phyloP scores from a whole-genome alignment of 2,329 filamentous ascomycete genomes.

The Hymenoscyphus repandus region DNA sequence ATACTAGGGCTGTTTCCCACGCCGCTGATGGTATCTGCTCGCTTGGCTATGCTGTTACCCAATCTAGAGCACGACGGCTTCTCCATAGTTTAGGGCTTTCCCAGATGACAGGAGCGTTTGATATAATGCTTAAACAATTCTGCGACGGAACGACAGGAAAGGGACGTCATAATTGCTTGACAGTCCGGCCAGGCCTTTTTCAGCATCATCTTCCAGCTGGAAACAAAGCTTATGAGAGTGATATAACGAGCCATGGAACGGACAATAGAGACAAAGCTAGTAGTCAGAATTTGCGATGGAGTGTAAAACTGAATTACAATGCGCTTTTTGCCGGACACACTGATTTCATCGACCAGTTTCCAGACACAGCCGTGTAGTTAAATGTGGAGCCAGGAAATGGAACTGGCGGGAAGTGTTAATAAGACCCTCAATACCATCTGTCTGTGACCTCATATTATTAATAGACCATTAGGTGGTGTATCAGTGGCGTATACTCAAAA shows the following conservation, averaged over 20 bases:
- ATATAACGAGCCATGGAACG: conserved; percentile 1
- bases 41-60: conserved; percentile 9
- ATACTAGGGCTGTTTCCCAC: conserved; percentile 1
- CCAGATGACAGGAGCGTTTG: neutral
- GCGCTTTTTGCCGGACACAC: neutral
- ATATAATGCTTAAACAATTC: conserved; percentile 8
- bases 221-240: conserved; percentile 1
- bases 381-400: neutral
- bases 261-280: neutral
- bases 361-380: conserved; percentile 1
- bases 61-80: conserved; percentile 6
- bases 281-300: conserved; percentile 3
- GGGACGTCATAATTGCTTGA: conserved; percentile 4
- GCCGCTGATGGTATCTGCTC: conserved; percentile 1
- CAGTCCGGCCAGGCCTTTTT: conserved; percentile 1
- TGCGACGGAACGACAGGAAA: conserved; percentile 6
- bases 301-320: conserved; percentile 1
- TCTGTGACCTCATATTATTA: no score
- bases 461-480: no score
- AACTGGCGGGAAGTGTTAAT: no score
- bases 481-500: no score
- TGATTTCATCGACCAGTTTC: conserved; percentile 4
- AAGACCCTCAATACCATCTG: no score
- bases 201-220: conserved; percentile 3
- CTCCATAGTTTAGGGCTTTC: neutral